Conservation (phyloP, 495 filamentous ascomycete genomes). For the Evernia prunastri region DNA sequence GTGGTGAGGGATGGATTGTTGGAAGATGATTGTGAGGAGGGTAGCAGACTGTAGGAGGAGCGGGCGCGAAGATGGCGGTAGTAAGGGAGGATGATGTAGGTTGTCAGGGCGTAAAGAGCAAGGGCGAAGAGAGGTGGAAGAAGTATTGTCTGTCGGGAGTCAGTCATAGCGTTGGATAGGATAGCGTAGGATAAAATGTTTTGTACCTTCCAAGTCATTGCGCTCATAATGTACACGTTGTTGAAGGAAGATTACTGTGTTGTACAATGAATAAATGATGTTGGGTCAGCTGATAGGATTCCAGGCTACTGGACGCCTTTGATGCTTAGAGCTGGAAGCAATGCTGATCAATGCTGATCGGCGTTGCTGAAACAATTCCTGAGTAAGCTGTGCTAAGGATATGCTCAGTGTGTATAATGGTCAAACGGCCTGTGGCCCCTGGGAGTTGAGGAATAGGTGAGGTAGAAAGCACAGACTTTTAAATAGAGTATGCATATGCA, state of each 20-base stretch:
- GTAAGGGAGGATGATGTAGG: conserved; percentile 65
- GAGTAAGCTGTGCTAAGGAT: not conserved
- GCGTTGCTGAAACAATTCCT: not conserved
- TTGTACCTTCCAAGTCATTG: conserved; percentile 15
- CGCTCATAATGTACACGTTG: not conserved
- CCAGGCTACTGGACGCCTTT: not conserved
- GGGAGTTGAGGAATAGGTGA: not conserved
- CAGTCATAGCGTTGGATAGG: not conserved
- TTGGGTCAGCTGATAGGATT: not conserved
- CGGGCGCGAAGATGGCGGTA: conserved; percentile 69
- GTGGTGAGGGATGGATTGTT: conserved; percentile 13
- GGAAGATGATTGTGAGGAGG: conserved; percentile 20
- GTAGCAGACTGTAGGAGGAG: conserved; percentile 49
- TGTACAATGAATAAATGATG: not conserved
- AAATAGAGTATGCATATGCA: not conserved
- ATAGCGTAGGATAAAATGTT: not conserved
- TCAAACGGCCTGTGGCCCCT: no score
- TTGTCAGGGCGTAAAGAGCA: conserved; percentile 62
- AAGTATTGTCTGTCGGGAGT: conserved; percentile 56
- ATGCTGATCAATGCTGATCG: conserved; percentile 4
- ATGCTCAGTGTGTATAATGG: no score
- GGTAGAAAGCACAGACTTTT: not conserved
- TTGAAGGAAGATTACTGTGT: not conserved
- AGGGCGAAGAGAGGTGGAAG: conserved; percentile 73
- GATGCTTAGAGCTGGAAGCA: not conserved